Evolutionary conservation across 257 asterid species (phyloP).

Genomic region (Leptodermis oblonga): DNA sequence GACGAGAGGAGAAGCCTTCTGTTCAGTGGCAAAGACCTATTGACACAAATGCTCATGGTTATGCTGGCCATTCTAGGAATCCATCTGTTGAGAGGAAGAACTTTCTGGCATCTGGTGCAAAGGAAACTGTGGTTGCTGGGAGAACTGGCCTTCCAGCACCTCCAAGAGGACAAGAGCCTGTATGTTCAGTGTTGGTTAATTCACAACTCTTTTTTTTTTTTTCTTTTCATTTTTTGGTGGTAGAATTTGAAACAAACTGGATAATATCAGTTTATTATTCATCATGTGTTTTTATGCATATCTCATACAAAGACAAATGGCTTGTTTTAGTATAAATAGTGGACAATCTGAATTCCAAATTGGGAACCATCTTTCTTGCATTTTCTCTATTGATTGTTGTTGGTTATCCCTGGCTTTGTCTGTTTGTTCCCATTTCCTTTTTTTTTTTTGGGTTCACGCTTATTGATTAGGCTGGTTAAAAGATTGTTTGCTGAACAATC

Average conservation of each 20-base stretch:
- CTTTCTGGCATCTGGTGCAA: conserved; percentile 34
- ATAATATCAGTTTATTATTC: background rate
- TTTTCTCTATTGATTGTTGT: background rate
- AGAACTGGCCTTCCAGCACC: conserved; percentile 55
- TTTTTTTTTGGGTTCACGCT: background rate
- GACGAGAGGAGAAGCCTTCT: conserved; percentile 54
- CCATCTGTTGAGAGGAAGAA: conserved; percentile 52
- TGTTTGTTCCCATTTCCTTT: background rate
- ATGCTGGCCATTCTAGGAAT: conserved; percentile 42
- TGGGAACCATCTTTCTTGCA: background rate
- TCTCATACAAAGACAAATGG: background rate
- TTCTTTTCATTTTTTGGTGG: background rate
- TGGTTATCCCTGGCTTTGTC: background rate
- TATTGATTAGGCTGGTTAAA: background rate
- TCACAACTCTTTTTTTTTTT: background rate
- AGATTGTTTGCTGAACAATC: background rate
- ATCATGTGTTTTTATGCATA: background rate
- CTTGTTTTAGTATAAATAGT: background rate
- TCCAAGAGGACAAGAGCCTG: conserved; percentile 65
- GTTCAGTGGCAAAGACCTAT: conserved; percentile 61
- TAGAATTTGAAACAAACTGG: background rate
- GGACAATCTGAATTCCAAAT: background rate
- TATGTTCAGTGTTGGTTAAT: conserved; percentile 27
- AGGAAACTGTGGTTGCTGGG: conserved; percentile 43
- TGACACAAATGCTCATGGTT: conserved; percentile 55